Conservation (phyloP, 495 filamentous ascomycete genomes). For the Neurospora pannonica region DNA sequence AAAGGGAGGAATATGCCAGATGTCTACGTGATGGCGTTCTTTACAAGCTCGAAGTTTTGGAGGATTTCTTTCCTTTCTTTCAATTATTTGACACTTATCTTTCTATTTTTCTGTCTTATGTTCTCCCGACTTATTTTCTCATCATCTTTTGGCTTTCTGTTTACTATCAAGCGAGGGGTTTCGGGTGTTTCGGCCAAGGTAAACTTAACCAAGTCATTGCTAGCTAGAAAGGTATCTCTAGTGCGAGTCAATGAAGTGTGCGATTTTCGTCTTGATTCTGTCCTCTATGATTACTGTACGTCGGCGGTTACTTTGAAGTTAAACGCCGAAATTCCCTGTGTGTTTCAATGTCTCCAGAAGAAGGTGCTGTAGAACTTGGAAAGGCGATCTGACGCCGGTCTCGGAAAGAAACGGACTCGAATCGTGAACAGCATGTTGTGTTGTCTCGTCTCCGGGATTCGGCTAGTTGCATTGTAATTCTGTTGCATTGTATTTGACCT, state of each 20-base stretch:
- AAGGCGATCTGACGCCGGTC: neutral
- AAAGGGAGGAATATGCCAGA: too few relatives aligned
- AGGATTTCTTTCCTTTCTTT: too few relatives aligned
- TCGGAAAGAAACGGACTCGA: neutral
- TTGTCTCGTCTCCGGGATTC: neutral
- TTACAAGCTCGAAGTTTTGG: too few relatives aligned
- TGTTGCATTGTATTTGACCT: neutral
- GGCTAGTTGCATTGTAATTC: neutral
- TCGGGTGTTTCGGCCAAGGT: neutral
- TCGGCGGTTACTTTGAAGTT: neutral
- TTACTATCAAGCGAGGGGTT: neutral
- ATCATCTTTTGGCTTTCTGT: neutral
- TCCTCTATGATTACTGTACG: neutral
- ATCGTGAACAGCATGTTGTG: neutral
- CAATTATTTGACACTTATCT: too few relatives aligned
- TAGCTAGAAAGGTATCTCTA: too few relatives aligned
- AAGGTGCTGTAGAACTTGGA: neutral
- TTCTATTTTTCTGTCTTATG: too few relatives aligned
- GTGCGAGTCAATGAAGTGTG: neutral
- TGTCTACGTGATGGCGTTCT: too few relatives aligned
- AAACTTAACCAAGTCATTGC: neutral
- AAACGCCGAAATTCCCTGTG: neutral
- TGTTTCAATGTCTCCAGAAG: neutral
- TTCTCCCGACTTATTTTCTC: neutral
- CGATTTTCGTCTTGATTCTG: neutral